Percentiles rank a stretch among this genome's conserved stretches.
These are phyloP conservation scores for Penicillium sumatraense DNA, from an alignment of 2,329 filamentous ascomycete genomes.

Conservation along the genomic window DNA sequence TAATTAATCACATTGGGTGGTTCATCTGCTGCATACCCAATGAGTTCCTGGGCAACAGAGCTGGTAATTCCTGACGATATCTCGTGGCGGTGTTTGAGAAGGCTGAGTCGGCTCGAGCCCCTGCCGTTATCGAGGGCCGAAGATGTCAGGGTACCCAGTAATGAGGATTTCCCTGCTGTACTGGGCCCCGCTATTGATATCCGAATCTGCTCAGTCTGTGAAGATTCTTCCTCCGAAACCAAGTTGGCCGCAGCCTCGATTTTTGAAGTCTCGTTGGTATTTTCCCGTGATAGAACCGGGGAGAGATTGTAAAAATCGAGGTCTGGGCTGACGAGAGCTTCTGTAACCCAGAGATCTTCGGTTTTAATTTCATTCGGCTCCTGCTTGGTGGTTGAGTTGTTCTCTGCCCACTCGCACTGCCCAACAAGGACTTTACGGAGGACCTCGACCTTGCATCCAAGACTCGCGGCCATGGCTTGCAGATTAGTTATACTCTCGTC, in stretches of 20 bases:
- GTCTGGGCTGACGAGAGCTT: constrained; percentile 83
- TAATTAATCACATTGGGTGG: constrained; percentile 68
- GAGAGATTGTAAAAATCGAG: constrained; percentile 51
- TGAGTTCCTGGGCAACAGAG: constrained; percentile 89
- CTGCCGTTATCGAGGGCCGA: constrained; percentile 89
- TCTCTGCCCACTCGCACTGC: constrained; percentile 67
- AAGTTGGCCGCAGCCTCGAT: neutral
- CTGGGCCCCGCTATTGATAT: constrained; percentile 88
- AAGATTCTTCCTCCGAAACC: constrained; percentile 37
- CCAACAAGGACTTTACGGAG: constrained; percentile 83
- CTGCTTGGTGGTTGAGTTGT: constrained; percentile 22
- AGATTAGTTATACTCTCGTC: constrained; percentile 86
- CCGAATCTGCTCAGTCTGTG: constrained; percentile 74
- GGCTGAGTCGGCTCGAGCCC: constrained; percentile 83
- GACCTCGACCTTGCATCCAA: constrained; percentile 85
- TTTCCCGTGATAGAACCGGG: constrained; percentile 10
- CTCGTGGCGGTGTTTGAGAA: constrained; percentile 92
- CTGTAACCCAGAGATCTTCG: constrained; percentile 80
- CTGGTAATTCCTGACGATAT: constrained; percentile 90
- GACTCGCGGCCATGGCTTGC: constrained; percentile 85
- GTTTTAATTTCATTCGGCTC: constrained; percentile 31
- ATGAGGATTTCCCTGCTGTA: constrained; percentile 87
- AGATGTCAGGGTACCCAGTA: constrained; percentile 86
- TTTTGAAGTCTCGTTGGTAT: neutral
- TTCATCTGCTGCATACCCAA: constrained; percentile 69